Percentiles rank a stretch among this genome's conserved stretches.
These are phyloP conservation scores for Forsythia suspensa DNA, from an alignment of 257 asterid species.

Conservation along the genomic window DNA sequence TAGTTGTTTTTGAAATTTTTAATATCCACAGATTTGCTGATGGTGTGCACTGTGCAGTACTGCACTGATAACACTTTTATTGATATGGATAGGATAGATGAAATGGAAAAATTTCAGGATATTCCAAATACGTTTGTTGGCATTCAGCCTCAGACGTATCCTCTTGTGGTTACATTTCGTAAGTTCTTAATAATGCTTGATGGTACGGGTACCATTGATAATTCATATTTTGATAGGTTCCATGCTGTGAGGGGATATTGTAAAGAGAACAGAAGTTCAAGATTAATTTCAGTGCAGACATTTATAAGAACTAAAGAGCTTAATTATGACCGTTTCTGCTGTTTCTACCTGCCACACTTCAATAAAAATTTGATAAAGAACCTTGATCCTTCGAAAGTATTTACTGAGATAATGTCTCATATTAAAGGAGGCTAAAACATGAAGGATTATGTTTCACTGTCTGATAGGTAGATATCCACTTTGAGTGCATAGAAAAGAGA, in stretches of 20 bases:
- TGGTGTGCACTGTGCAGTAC: conserved; percentile 18
- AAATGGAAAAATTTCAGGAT: conserved; percentile 42
- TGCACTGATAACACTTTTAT: conserved; percentile 19
- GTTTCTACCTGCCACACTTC: conserved; percentile 60
- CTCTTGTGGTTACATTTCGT: conserved; percentile 62
- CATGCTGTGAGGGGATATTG: conserved; percentile 23
- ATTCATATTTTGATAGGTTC: conserved; percentile 58
- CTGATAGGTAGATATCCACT: conserved; percentile 40
- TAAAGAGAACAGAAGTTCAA: conserved; percentile 18
- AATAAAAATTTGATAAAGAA: conserved; percentile 37
- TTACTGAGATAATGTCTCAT: conserved; percentile 57
- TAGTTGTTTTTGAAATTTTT: neutral
- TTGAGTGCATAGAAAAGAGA: conserved; percentile 36
- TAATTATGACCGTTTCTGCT: conserved; percentile 48
- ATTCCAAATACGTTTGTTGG: conserved; percentile 57
- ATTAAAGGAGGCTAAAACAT: conserved; percentile 29
- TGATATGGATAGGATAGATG: conserved; percentile 52
- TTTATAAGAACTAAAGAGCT: conserved; percentile 57
- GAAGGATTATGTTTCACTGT: conserved; percentile 40
- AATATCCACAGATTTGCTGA: conserved; percentile 36
- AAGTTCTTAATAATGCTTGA: conserved; percentile 76
- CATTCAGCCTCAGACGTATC: conserved; percentile 44
- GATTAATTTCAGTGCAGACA: conserved; percentile 45
- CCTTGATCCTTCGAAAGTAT: conserved; percentile 58
- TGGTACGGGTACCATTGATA: conserved; percentile 36